phyloP scores from a whole-genome alignment of 768 basidiomycete species.

The Leccinum ochraceum region DNA sequence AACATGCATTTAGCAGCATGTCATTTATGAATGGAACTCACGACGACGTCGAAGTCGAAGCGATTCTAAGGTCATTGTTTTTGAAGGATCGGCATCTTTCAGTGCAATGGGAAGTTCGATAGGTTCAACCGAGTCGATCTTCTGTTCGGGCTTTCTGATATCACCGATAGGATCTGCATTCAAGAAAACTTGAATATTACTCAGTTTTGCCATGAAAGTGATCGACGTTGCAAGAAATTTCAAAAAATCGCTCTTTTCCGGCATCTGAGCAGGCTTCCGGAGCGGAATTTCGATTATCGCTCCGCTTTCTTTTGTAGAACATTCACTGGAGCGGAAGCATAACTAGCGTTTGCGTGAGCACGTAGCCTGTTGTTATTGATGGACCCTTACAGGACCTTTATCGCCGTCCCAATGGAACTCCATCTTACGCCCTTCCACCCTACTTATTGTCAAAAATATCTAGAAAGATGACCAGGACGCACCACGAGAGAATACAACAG shows the following conservation, averaged over 20 bases:
- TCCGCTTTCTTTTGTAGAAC: conserved; percentile 49
- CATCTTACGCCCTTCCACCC: conserved; percentile 73
- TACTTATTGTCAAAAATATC: conserved; percentile 1
- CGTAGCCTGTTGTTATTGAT: conserved; percentile 37
- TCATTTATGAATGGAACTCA: background rate
- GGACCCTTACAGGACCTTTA: conserved; percentile 46
- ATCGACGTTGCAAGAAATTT: conserved; percentile 88
- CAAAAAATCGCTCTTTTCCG: conserved; percentile 80
- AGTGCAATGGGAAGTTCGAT: conserved; percentile 57
- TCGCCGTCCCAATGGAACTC: conserved; percentile 95
- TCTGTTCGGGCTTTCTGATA: conserved; percentile 58
- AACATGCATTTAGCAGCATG: too few species aligned
- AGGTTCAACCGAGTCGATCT: conserved; percentile 16
- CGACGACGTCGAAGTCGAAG: conserved; percentile 43
- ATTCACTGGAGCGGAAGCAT: conserved; percentile 66
- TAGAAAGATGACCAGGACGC: conserved; percentile 16
- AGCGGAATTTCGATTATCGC: conserved; percentile 85
- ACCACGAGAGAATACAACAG: conserved; percentile 76
- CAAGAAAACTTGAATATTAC: conserved; percentile 73
- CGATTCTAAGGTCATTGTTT: conserved; percentile 55
- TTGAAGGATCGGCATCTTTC: conserved; percentile 47
- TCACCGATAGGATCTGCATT: conserved; percentile 72
- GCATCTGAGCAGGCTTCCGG: conserved; percentile 74
- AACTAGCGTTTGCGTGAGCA: conserved; percentile 45
- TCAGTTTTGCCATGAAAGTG: conserved; percentile 84